Evolutionary conservation across 1,139 yeast genomes (phyloP).

Genomic region (Lizanozyma gosingica): DNA sequence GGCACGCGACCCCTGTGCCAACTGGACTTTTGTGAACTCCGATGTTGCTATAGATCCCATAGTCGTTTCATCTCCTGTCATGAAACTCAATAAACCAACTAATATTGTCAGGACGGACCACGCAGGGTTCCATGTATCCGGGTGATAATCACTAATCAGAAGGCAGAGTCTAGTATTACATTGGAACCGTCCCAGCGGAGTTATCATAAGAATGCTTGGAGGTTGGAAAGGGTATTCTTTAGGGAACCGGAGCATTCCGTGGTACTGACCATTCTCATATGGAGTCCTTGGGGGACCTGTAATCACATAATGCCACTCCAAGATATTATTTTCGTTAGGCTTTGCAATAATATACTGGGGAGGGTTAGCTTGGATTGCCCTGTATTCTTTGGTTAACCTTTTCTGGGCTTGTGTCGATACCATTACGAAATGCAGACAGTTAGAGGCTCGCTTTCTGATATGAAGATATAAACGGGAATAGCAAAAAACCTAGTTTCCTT

Average conservation of each 20-base stretch:
- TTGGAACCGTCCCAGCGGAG: constrained; percentile 79
- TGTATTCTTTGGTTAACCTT: constrained; percentile 70
- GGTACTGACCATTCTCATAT: constrained; percentile 80
- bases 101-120: constrained; percentile 88
- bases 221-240: constrained; percentile 88
- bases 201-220: constrained; percentile 81
- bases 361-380: constrained; percentile 61
- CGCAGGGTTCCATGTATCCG: constrained; percentile 91
- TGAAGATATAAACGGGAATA: no score
- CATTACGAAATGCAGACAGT: neutral
- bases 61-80: constrained; percentile 49
- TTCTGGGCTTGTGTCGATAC: constrained; percentile 24
- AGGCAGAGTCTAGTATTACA: constrained; percentile 75
- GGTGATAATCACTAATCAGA: constrained; percentile 88
- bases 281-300: constrained; percentile 87
- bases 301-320: constrained; percentile 71
- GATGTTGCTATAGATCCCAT: constrained; percentile 32
- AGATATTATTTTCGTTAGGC: constrained; percentile 71
- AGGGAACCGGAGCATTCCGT: constrained; percentile 79
- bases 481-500: no score
- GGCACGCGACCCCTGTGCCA: constrained; percentile 44
- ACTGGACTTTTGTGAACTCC: constrained; percentile 26
- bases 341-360: constrained; percentile 78
- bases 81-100: constrained; percentile 77
- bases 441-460: no score